Percentiles rank a stretch among this genome's conserved stretches.
phyloP scores from a whole-genome alignment of 2,329 filamentous ascomycete species.

The Didymella exigua region DNA sequence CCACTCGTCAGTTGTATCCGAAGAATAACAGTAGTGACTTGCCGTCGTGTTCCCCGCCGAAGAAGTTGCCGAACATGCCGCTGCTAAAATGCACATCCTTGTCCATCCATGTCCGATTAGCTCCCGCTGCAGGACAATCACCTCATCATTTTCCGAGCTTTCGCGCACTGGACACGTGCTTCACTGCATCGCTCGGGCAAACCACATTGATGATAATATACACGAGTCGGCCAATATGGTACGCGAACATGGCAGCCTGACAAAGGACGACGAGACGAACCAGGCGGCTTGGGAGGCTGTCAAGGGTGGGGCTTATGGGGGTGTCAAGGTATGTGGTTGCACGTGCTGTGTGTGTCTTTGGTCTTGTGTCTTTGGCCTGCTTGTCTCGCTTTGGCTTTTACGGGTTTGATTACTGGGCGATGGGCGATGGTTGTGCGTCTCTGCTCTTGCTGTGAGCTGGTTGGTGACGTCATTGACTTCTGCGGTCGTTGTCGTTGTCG shows the following conservation, averaged over 20 bases:
- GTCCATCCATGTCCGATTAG: background rate
- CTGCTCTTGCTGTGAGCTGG: too few relatives aligned
- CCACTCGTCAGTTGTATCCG: background rate
- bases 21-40: background rate
- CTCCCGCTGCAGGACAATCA: slow-evolving; percentile 6
- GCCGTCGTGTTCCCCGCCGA: background rate
- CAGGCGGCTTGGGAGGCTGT: slow-evolving; percentile 74
- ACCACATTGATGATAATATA: background rate
- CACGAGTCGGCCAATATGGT: slow-evolving; percentile 35
- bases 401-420: too few relatives aligned
- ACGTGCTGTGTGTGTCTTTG: background rate
- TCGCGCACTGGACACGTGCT: background rate
- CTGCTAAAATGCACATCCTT: background rate
- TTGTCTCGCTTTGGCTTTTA: too few relatives aligned
- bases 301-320: slow-evolving; percentile 69
- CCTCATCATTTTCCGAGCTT: background rate
- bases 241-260: slow-evolving; percentile 61
- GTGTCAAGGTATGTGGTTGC: slow-evolving; percentile 60
- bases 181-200: too few relatives aligned
- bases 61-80: background rate
- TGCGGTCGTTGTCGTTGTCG: background rate
- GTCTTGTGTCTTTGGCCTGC: background rate
- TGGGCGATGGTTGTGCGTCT: too few relatives aligned
- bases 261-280: slow-evolving; percentile 68
- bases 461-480: background rate